Base-by-base conservation (phyloP, 345 rosid species). In the Arabis alpina region DNA sequence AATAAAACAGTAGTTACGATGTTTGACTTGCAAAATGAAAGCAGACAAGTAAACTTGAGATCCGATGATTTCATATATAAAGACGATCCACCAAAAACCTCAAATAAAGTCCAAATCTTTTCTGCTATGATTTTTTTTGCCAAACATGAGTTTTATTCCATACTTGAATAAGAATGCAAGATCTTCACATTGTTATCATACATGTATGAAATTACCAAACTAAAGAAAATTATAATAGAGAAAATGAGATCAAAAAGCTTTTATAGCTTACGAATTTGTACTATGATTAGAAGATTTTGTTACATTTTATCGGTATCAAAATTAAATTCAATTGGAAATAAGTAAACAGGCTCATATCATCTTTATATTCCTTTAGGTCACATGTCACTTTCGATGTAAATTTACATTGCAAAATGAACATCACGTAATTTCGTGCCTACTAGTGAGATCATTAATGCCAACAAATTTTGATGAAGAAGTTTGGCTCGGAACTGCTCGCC, bases 1-100 rank as follows among this genome's bases (percentile, higher is more conserved):
- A 72, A 63, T 72, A 70, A 43, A 62, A 63, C 71, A 27, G 72
- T 65, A 13, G 77, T 65, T 73, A 65, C 43, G 12, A 64, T 57
- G 66, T 57, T 73, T 66, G 61, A 57, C 72, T 65, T 27, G 19
- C 39, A 41, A 73, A 39, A 23, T 41, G 28, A 19, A 50, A 16
- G 44, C 27, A 56, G 60, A 73, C 72, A 73, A 73, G 65, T 34
- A 8, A 34, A 40, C 40, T 28, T 47, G 61, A 36, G 74, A 68
- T 68, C 54, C 50, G 28, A 67, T 57, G 55, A 42, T 66, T 50
- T 72, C 23, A 44, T 54, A 64, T 54, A 44, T 62, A 54, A 32
- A 45, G 70, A 63, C 70, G 36, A 72, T 44, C 61, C 54, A 66
- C 77, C 71, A 66, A 54, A 66, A 47, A 14, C 55, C 19, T 15